A percentile compares a stretch with the other conserved stretches of the same genome.
Evolutionary conservation across 768 basidiomycete species (phyloP).

Genomic region (Suillus decipiens): DNA sequence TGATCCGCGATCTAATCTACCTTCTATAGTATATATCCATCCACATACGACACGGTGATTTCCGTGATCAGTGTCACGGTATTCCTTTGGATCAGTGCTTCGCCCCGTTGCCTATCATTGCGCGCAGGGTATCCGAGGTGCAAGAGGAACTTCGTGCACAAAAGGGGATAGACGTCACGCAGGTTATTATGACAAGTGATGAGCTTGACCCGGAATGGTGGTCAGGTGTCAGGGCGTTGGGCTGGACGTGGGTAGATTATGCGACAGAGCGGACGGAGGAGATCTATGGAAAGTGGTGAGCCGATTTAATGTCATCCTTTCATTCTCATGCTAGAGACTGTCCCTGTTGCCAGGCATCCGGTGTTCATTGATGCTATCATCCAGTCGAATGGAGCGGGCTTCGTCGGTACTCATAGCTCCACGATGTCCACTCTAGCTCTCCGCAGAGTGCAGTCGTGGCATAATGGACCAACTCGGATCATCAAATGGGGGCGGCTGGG

Average conservation of each 20-base stretch:
- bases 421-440: conserved; percentile 71
- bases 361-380: conserved; percentile 71
- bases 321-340: background rate
- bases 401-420: conserved; percentile 71
- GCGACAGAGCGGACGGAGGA: conserved; percentile 42
- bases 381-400: conserved; percentile 65
- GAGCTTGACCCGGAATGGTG: conserved; percentile 58
- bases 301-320: background rate
- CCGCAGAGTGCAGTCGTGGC: conserved; percentile 68
- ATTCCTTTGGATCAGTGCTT: conserved; percentile 49
- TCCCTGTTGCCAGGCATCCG: conserved; percentile 55
- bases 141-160: conserved; percentile 48
- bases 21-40: conserved; percentile 52
- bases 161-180: conserved; percentile 47
- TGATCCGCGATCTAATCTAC: conserved; percentile 6
- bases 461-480: conserved; percentile 49
- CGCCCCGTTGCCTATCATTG: conserved; percentile 52
- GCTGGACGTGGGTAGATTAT: conserved; percentile 58
- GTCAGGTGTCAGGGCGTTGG: conserved; percentile 47
- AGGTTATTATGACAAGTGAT: conserved; percentile 68
- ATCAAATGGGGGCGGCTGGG: conserved; percentile 60
- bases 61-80: conserved; percentile 46
- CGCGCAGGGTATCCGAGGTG: conserved; percentile 56
- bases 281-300: conserved; percentile 51
- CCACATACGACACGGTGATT: conserved; percentile 60